A percentile compares a stretch with the other conserved stretches of the same genome.
phyloP scores from a whole-genome alignment of 495 filamentous ascomycete genomes.

The Xylaria bambusicola region DNA sequence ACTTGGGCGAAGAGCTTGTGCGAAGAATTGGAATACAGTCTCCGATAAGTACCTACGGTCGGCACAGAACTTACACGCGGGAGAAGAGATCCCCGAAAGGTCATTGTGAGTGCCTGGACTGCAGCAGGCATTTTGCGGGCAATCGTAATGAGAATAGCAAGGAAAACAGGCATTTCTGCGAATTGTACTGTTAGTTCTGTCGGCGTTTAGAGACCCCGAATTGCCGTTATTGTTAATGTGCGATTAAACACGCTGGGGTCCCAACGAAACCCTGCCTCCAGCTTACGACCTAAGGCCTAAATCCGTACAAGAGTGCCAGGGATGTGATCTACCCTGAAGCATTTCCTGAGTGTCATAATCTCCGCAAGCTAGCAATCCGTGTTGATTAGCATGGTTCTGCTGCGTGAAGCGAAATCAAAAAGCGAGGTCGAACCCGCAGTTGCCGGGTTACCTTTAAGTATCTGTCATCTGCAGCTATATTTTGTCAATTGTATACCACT shows the following conservation, averaged over 20 bases:
- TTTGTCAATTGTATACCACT: too few species aligned
- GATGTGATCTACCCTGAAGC: too few species aligned
- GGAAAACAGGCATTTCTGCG: background rate
- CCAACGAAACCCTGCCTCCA: background rate
- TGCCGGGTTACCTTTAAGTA: too few species aligned
- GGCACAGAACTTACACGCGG: background rate
- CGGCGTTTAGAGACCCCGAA: background rate
- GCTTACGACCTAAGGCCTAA: too few species aligned
- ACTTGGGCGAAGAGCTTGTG: background rate
- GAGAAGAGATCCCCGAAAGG: background rate
- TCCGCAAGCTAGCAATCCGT: too few species aligned
- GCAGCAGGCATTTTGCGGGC: too few species aligned
- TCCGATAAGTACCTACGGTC: background rate
- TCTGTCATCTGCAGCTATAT: too few species aligned
- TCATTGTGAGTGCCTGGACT: background rate
- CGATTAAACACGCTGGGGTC: background rate
- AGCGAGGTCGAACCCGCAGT: too few species aligned
- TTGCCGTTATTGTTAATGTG: slow-evolving; percentile 2
- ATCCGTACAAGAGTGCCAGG: too few species aligned
- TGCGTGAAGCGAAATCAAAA: too few species aligned
- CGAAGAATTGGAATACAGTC: background rate
- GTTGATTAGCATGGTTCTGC: too few species aligned
- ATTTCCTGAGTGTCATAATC: too few species aligned
- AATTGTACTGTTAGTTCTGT: background rate
- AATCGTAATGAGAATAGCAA: background rate